phyloP scores from a whole-genome alignment of 2,329 filamentous ascomycete species.

The Lachnellula hyalina region DNA sequence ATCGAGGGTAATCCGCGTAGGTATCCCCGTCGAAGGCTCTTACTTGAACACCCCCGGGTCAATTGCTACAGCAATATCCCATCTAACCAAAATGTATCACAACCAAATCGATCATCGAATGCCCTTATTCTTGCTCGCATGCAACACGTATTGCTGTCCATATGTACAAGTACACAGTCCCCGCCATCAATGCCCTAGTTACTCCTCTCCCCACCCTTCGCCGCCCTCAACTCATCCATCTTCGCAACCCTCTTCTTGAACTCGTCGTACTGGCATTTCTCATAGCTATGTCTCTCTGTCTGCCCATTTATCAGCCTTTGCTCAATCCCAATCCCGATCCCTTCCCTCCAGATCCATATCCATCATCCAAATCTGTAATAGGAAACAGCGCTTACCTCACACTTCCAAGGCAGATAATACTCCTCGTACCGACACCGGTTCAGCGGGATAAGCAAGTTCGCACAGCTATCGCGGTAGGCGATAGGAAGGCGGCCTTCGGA shows the following conservation, averaged over 20 bases:
- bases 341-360: background rate
- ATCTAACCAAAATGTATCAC: too few relatives aligned
- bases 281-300: constrained; percentile 96
- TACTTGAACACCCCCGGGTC: too few relatives aligned
- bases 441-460: constrained; percentile 87
- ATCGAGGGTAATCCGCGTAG: too few relatives aligned
- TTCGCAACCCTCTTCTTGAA: constrained; percentile 98
- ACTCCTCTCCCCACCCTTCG: constrained; percentile 78
- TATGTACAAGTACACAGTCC: constrained; percentile 16
- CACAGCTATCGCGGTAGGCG: constrained; percentile 92
- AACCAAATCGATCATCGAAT: too few relatives aligned
- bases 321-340: background rate
- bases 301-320: constrained; percentile 36
- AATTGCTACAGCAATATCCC: too few relatives aligned
- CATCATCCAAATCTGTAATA: too few relatives aligned
- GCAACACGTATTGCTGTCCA: background rate
- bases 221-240: constrained; percentile 92
- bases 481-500: constrained; percentile 82
- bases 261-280: constrained; percentile 98
- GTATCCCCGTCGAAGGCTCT: too few relatives aligned
- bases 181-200: constrained; percentile 49
- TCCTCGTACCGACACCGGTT: constrained; percentile 91
- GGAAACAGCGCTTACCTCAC: constrained; percentile 60
- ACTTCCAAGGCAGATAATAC: constrained; percentile 97
- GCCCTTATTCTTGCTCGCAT: background rate